Conservation (phyloP, 139 green algal genomes). For the Asterochloris sp. region DNA sequence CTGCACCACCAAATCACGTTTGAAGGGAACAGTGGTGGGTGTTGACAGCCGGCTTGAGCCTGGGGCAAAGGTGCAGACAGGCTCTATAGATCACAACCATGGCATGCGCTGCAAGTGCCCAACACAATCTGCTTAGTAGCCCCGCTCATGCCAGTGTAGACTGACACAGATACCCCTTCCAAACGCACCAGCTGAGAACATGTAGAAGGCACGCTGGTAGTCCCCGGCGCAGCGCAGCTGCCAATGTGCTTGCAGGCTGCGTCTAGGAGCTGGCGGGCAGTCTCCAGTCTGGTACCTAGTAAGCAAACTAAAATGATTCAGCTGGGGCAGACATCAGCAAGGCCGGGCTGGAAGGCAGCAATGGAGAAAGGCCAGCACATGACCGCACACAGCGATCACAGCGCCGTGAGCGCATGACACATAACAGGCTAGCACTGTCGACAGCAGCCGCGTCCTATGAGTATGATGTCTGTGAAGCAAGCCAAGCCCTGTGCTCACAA, state of each 20-base stretch:
- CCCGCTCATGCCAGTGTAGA: no score
- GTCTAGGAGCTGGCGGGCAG: slow-evolving; percentile 45
- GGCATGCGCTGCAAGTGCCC: no score
- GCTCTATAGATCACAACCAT: no score
- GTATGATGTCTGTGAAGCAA: not conserved
- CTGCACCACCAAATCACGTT: no score
- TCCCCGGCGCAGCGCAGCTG: slow-evolving; percentile 50
- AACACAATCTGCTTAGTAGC: no score
- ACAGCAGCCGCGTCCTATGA: not conserved
- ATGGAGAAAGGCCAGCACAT: not conserved
- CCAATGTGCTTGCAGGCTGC: slow-evolving; percentile 69
- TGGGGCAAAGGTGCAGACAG: no score
- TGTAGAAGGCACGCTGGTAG: slow-evolving; percentile 57
- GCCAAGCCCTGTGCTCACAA: no score
- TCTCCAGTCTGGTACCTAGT: slow-evolving; percentile 30
- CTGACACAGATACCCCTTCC: no score
- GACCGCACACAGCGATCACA: not conserved
- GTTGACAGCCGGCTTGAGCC: no score
- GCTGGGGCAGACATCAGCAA: not conserved
- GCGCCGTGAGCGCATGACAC: not conserved
- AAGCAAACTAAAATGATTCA: not conserved
- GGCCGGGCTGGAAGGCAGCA: not conserved
- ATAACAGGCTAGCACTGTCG: not conserved
- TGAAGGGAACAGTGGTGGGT: no score
- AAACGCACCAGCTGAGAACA: slow-evolving; percentile 43